These are phyloP conservation scores for Psilocybe cyanescens DNA, from an alignment of 768 basidiomycete genomes.

Conservation along the genomic window DNA sequence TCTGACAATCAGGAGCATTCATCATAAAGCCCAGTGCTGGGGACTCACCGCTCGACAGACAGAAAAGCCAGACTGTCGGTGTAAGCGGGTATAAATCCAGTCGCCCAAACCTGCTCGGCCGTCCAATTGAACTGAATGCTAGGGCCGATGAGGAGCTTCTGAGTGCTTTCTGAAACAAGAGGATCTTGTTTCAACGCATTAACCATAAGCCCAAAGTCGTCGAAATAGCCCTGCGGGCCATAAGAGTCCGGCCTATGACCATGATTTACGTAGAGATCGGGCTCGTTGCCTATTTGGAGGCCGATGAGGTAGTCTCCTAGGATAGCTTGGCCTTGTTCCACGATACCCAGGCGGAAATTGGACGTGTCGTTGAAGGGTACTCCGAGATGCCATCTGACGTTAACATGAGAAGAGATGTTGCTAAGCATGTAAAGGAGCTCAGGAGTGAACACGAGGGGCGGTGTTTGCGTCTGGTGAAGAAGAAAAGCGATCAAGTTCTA, in stretches of 20 bases:
- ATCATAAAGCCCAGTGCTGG: constrained; percentile 9
- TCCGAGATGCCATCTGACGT: constrained; percentile 68
- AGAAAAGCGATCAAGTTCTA: not conserved
- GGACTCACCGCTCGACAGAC: constrained; percentile 58
- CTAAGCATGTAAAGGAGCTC: constrained; percentile 69
- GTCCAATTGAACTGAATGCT: constrained; percentile 54
- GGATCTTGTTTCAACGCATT: constrained; percentile 43
- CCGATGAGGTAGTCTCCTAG: constrained; percentile 69
- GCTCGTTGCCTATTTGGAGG: constrained; percentile 75
- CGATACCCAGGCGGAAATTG: constrained; percentile 59
- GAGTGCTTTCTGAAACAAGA: constrained; percentile 26
- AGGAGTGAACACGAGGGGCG: constrained; percentile 61
- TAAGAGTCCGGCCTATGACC: constrained; percentile 42
- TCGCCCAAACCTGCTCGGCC: constrained; percentile 54
- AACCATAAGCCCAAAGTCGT: constrained; percentile 54
- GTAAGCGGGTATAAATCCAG: constrained; percentile 52
- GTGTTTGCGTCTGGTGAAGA: constrained; percentile 60
- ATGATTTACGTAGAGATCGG: constrained; percentile 49
- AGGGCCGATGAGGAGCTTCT: constrained; percentile 59
- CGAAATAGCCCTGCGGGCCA: constrained; percentile 45
- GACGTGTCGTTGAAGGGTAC: constrained; percentile 72
- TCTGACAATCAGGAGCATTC: constrained; percentile 30
- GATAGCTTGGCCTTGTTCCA: constrained; percentile 60
- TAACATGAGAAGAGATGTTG: constrained; percentile 61
- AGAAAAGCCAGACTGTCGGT: constrained; percentile 41